Percentiles rank a stretch among this genome's conserved stretches.
These are phyloP conservation scores for Scytalidium sp. DNA, from an alignment of 2,329 filamentous ascomycete genomes.

Conservation along the genomic window DNA sequence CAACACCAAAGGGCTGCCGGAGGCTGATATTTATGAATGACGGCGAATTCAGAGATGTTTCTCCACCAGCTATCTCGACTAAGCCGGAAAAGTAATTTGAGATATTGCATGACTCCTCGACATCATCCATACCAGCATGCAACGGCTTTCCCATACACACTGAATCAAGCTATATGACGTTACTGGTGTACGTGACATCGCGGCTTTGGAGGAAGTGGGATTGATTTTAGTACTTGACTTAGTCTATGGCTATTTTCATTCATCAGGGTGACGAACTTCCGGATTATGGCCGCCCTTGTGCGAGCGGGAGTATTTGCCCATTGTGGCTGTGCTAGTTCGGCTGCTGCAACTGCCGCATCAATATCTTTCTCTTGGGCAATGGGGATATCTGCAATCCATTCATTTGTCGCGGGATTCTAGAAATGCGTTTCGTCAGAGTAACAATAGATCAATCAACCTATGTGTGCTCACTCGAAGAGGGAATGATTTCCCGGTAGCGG, in stretches of 20 bases:
- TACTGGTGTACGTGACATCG: too few species aligned
- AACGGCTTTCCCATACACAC: neutral
- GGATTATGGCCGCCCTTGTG: conserved; percentile 62
- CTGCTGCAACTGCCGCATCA: conserved; percentile 63
- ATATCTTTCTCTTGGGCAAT: conserved; percentile 65
- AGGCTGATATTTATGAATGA: conserved; percentile 72
- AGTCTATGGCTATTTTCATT: too few species aligned
- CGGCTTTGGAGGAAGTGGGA: too few species aligned
- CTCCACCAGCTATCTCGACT: conserved; percentile 72
- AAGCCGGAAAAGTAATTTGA: conserved; percentile 73
- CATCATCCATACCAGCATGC: neutral
- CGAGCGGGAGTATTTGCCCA: conserved; percentile 64
- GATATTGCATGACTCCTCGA: conserved; percentile 41
- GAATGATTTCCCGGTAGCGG: conserved; percentile 59
- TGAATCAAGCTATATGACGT: conserved; percentile 1
- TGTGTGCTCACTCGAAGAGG: too few species aligned
- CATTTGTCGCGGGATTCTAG: conserved; percentile 56
- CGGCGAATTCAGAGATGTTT: conserved; percentile 65
- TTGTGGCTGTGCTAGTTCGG: conserved; percentile 60
- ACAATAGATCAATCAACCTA: too few species aligned
- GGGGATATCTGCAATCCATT: conserved; percentile 59
- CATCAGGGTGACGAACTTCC: conserved; percentile 61
- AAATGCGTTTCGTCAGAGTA: too few species aligned
- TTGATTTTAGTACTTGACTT: too few species aligned
- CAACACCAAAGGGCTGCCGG: conserved; percentile 72